These are phyloP conservation scores for Angomonas ambiguus DNA, from an alignment of 208 protist genomes.

Conservation along the genomic window DNA sequence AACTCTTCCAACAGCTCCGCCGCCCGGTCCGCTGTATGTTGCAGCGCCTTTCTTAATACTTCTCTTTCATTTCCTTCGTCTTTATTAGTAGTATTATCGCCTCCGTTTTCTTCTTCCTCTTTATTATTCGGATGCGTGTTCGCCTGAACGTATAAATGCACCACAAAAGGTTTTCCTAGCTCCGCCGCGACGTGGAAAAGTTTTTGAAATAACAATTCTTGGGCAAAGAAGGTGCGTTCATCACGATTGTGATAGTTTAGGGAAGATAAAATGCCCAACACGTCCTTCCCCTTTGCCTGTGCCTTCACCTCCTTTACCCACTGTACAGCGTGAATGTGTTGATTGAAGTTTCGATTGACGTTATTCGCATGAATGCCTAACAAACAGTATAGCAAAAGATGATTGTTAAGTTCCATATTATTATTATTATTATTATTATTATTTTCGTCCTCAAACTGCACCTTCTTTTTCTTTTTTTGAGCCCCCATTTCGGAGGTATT, in stretches of 20 bases:
- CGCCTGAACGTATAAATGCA: conserved; percentile 57
- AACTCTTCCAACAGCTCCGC: conserved; percentile 56
- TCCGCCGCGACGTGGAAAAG: conserved; percentile 43
- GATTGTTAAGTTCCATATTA: neutral
- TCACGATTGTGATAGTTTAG: conserved; percentile 56
- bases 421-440: neutral
- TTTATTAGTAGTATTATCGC: neutral
- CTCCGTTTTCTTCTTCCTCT: neutral
- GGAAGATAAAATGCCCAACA: conserved; percentile 65
- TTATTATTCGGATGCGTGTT: too few species aligned
- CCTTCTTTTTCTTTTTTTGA: conserved; percentile 10
- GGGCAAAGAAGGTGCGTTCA: conserved; percentile 62
- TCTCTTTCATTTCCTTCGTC: neutral
- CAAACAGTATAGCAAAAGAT: conserved; percentile 43
- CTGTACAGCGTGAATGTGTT: conserved; percentile 54
- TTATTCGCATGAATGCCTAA: conserved; percentile 81
- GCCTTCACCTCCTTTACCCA: conserved; percentile 52
- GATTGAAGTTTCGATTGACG: conserved; percentile 44
- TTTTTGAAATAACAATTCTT: conserved; percentile 55
- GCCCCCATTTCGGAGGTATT: neutral
- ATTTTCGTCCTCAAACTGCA: conserved; percentile 20
- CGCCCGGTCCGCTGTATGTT: conserved; percentile 41
- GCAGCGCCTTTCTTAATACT: conserved; percentile 14
- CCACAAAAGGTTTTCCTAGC: conserved; percentile 46
- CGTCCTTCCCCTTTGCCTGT: conserved; percentile 37